Evolutionary conservation across 2,329 filamentous ascomycete species (phyloP).

Genomic region (Calonectria ilicicola): DNA sequence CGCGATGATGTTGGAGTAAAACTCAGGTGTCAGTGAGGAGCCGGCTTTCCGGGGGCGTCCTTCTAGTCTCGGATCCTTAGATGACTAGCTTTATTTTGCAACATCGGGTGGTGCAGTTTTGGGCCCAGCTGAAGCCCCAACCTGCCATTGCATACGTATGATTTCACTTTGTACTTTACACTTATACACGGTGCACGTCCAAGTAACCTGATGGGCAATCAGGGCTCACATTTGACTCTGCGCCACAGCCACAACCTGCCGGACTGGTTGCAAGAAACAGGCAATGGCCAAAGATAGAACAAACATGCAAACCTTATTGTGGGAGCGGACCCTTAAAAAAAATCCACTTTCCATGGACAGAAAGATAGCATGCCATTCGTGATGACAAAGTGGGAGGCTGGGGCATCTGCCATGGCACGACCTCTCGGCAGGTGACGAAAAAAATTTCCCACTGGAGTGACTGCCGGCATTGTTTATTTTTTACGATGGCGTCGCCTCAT

Average conservation of each 20-base stretch:
- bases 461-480: background rate
- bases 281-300: conserved; percentile 4
- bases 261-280: background rate
- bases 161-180: background rate
- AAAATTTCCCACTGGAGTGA: background rate
- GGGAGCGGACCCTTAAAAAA: background rate
- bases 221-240: background rate
- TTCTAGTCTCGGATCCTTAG: background rate
- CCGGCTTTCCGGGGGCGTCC: conserved; percentile 4
- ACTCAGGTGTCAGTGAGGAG: background rate
- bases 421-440: background rate
- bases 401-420: background rate
- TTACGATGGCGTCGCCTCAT: background rate
- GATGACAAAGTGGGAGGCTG: background rate
- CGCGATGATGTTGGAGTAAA: background rate
- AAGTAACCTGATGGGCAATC: background rate
- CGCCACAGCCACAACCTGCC: background rate
- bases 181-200: background rate
- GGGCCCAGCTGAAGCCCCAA: background rate
- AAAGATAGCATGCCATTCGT: background rate
- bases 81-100: background rate
- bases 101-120: background rate
- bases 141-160: background rate
- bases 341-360: background rate
- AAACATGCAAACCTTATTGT: conserved; percentile 1